These are phyloP conservation scores for Kalmanozyma brasiliensis DNA, from an alignment of 1,284 basidiomycete genomes.

Conservation along the genomic window DNA sequence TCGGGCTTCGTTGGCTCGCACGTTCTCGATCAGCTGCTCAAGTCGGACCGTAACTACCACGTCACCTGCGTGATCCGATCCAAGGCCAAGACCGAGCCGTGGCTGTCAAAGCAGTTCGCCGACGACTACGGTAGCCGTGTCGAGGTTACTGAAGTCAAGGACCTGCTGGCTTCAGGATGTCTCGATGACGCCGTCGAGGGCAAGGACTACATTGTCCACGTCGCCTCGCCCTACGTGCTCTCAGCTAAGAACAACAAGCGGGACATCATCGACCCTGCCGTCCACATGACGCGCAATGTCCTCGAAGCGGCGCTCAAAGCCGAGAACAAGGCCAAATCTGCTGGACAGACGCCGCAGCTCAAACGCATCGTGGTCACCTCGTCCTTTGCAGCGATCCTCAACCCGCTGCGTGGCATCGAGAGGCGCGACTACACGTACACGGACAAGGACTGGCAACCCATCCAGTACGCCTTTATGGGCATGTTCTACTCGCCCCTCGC, in stretches of 20 bases:
- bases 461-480: constrained; percentile 30
- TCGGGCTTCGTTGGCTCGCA: constrained; percentile 49
- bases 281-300: constrained; percentile 45
- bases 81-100: constrained; percentile 41
- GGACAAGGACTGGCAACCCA: constrained; percentile 43
- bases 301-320: constrained; percentile 42
- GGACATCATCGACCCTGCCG: constrained; percentile 44
- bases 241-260: constrained; percentile 29
- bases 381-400: constrained; percentile 43
- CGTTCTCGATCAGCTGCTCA: constrained; percentile 40
- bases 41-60: constrained; percentile 35
- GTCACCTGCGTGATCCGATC: constrained; percentile 42
- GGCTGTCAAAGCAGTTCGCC: constrained; percentile 32
- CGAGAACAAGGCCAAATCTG: constrained; percentile 23
- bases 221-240: constrained; percentile 44
- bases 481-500: constrained; percentile 43
- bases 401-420: constrained; percentile 40
- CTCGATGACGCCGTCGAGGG: constrained; percentile 28
- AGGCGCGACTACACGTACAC: constrained; percentile 47
- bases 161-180: constrained; percentile 27
- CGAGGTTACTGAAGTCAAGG: constrained; percentile 22
- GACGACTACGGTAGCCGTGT: constrained; percentile 18
- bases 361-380: constrained; percentile 48
- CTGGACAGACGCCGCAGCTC: constrained; percentile 18
- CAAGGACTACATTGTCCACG: constrained; percentile 46